Evolutionary conservation across 192 early-diverging fungal species (phyloP), one percentile per base, ranked within the genome.

Genomic region (Spizellomyces sp.): DNA sequence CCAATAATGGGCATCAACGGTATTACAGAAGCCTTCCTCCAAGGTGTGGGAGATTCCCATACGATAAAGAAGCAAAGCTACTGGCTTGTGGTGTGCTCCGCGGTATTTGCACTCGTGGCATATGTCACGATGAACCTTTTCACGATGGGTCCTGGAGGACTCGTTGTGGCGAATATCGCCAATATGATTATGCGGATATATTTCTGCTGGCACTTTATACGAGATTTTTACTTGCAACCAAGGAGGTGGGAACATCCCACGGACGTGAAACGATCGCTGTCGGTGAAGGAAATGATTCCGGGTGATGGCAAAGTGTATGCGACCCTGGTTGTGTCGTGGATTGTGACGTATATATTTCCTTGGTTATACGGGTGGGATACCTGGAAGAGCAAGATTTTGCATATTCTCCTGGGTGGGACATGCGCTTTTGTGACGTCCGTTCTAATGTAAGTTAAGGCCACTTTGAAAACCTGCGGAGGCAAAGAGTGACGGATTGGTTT

Each of bases 1-100:
- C 97, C 97, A 5, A 64, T 97, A 9, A 91, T 98, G 92, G 97
- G 94, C 10, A 62, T 96, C 42, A 99, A 99, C 75, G 97, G 97
- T 0, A 91, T 99, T 61, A 90, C 93, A 6, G 97, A 99, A 75
- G 92, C 91, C 1, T 98, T 95, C 77, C 84, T 97, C 17, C 94
- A 95, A 70, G 92, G 90, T 4, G 92, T 94, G 17, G 97, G 90
- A 0, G 79, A 90, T 5, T 77, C 85, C 48, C 68, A 75, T 3
- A 86, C 90, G 58, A 77, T 99, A 9, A 44, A 76, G 6, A 52
- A 69, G 17, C 81, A 92, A 46, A 93, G 88, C 62, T 66, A 79
- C 12, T 92, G 85, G 83, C 92, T 97, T 92, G 83, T 91, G 21
- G 80, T 57, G 4, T 93, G 91, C 74, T 92, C 93, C 27, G 77